These are phyloP conservation scores for Yamadazyma triangularis DNA, from an alignment of 1,139 yeast species.

Conservation along the genomic window DNA sequence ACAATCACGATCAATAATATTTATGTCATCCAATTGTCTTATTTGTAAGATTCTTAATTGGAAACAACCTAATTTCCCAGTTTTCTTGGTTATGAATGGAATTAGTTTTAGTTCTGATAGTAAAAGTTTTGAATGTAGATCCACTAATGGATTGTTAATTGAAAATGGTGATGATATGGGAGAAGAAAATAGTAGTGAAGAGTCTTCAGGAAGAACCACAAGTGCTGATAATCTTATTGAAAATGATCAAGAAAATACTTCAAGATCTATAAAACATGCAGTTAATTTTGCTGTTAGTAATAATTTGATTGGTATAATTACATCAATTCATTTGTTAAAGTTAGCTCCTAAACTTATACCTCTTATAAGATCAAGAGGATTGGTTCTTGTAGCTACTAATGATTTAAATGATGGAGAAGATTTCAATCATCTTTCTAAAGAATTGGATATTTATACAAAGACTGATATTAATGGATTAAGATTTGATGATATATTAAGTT, in stretches of 20 bases:
- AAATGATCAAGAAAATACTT: constrained; percentile 36
- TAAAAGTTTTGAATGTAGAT: constrained; percentile 32
- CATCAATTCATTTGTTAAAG: constrained; percentile 64
- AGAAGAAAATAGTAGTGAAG: constrained; percentile 12
- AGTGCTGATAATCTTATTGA: constrained; percentile 15
- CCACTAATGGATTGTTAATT: constrained; percentile 39
- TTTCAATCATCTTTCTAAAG: constrained; percentile 24
- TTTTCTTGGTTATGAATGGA: constrained; percentile 76
- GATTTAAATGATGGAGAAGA: constrained; percentile 28
- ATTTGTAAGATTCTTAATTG: constrained; percentile 91
- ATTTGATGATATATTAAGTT: constrained; percentile 60
- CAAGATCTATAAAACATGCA: constrained; percentile 45
- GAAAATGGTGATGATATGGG: constrained; percentile 8
- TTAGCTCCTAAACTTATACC: constrained; percentile 76
- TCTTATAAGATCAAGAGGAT: constrained; percentile 73
- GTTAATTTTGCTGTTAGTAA: constrained; percentile 71
- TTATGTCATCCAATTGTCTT: constrained; percentile 80
- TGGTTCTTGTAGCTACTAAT: constrained; percentile 71
- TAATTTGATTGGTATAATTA: constrained; percentile 78
- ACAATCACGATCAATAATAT: constrained; percentile 61
- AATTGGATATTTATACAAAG: constrained; percentile 39
- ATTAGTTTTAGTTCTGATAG: constrained; percentile 35
- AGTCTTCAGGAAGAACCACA: constrained; percentile 23
- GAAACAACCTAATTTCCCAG: constrained; percentile 98
- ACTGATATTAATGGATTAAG: constrained; percentile 75